These are phyloP conservation scores for Metschnikowia gelsemii DNA, from an alignment of 805 yeast genomes.

Conservation along the genomic window DNA sequence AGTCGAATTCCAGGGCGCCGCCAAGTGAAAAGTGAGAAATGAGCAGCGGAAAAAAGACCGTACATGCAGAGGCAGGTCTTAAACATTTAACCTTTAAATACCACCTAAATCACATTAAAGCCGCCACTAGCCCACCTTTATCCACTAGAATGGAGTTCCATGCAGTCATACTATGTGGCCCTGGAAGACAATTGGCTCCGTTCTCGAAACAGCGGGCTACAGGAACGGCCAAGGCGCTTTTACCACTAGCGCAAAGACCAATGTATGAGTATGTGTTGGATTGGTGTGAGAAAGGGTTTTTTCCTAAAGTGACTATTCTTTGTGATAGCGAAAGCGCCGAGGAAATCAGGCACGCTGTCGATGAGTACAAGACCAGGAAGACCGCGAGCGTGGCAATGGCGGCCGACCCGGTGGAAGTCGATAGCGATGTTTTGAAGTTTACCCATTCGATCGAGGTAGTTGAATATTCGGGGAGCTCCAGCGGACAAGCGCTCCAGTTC, in stretches of 20 bases:
- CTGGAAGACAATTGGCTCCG: constrained; percentile 71
- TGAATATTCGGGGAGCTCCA: constrained; percentile 29
- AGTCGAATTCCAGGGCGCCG: no score
- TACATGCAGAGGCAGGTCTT: no score
- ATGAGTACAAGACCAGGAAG: constrained; percentile 44
- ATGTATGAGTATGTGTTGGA: constrained; percentile 83
- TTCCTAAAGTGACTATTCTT: constrained; percentile 66
- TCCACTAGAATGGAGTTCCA: constrained; percentile 76
- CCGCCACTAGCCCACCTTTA: not conserved
- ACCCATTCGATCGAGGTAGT: constrained; percentile 26
- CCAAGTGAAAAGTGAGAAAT: no score
- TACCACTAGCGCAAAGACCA: constrained; percentile 88
- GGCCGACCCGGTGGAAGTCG: constrained; percentile 18
- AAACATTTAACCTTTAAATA: no score
- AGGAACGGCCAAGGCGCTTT: constrained; percentile 76
- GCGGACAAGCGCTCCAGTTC: constrained; percentile 61
- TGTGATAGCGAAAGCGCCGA: constrained; percentile 48
- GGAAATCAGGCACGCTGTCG: constrained; percentile 50
- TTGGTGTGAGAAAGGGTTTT: constrained; percentile 90
- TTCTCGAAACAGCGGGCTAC: constrained; percentile 60
- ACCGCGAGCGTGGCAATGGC: constrained; percentile 18
- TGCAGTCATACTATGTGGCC: constrained; percentile 87
- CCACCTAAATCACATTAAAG: not conserved
- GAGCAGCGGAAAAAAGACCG: not conserved
- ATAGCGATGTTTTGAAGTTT: constrained; percentile 19